phyloP scores from a whole-genome alignment of 192 early-diverging fungal genomes.

The Linnemannia schmuckeri region DNA sequence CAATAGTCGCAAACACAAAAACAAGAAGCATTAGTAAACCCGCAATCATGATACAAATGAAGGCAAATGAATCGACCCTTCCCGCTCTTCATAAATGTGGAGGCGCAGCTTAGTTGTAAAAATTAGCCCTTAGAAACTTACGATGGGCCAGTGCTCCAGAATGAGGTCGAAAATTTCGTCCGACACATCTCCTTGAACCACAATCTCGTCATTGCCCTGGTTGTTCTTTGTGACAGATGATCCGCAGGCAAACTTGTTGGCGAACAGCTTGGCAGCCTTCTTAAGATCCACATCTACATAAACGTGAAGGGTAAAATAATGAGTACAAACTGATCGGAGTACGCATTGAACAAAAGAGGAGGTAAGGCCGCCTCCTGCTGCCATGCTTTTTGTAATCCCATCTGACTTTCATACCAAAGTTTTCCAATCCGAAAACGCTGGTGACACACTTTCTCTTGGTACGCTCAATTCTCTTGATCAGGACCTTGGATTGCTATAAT shows the following conservation, averaged over 20 bases:
- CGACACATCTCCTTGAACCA: slow-evolving; percentile 95
- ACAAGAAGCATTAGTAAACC: not conserved
- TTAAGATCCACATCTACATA: slow-evolving; percentile 91
- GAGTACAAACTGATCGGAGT: not conserved
- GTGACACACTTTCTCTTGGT: slow-evolving; percentile 96
- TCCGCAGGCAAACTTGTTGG: slow-evolving; percentile 95
- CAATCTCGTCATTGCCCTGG: slow-evolving; percentile 94
- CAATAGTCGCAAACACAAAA: not conserved
- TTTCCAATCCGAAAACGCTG: slow-evolving; percentile 84
- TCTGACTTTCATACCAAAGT: slow-evolving; percentile 76
- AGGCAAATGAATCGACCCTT: too few species aligned
- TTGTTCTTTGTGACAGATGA: slow-evolving; percentile 94
- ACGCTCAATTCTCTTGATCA: slow-evolving; percentile 91
- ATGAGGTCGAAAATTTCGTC: slow-evolving; percentile 92
- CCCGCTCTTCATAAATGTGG: not conserved
- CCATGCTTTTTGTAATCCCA: not conserved
- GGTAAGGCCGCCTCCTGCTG: not conserved
- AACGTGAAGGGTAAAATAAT: not conserved
- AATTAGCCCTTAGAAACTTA: slow-evolving; percentile 45
- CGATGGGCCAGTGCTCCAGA: slow-evolving; percentile 77
- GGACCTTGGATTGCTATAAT: slow-evolving; percentile 70
- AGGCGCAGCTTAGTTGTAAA: not conserved
- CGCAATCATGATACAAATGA: not conserved
- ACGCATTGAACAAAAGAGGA: not conserved
- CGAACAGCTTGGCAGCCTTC: slow-evolving; percentile 96